Conservation (phyloP, 805 yeast species). For the Candida patagonica region DNA sequence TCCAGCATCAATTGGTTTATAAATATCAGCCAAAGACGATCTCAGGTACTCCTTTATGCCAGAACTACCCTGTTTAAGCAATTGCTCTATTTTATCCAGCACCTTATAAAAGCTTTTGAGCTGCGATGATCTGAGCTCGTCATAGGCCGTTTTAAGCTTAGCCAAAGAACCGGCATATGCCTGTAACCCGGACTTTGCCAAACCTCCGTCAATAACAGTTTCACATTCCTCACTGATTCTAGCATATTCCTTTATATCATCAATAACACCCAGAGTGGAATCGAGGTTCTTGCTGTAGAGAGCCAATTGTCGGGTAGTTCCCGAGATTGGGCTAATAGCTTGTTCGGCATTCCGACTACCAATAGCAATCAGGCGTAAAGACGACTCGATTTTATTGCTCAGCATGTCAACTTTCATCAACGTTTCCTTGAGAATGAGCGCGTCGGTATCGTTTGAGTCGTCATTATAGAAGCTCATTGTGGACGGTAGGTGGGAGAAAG, state of each 20-base stretch:
- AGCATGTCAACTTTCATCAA: slow-evolving; percentile 49
- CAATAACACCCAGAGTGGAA: slow-evolving; percentile 21
- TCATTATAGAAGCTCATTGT: neutral
- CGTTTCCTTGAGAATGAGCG: slow-evolving; percentile 71
- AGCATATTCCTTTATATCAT: slow-evolving; percentile 33
- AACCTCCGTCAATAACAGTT: slow-evolving; percentile 14
- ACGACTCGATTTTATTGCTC: slow-evolving; percentile 44
- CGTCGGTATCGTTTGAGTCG: slow-evolving; percentile 36
- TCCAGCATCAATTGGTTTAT: slow-evolving; percentile 39
- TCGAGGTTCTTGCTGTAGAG: slow-evolving; percentile 37
- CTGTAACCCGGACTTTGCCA: slow-evolving; percentile 15
- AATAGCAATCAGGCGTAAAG: slow-evolving; percentile 44
- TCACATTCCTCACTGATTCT: slow-evolving; percentile 35
- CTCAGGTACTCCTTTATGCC: slow-evolving; percentile 44
- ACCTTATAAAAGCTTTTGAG: slow-evolving; percentile 49
- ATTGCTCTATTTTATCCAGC: slow-evolving; percentile 41
- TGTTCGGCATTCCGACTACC: slow-evolving; percentile 48
- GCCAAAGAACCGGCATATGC: slow-evolving; percentile 19
- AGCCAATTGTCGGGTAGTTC: slow-evolving; percentile 49
- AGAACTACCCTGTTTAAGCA: slow-evolving; percentile 49
- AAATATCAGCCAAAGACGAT: slow-evolving; percentile 32
- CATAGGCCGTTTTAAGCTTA: slow-evolving; percentile 18
- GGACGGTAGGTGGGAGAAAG: neutral
- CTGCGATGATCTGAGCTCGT: slow-evolving; percentile 19
- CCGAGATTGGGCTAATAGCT: slow-evolving; percentile 63